Evolutionary conservation across 306 rosid genomes (phyloP).

Genomic region (Casuarina glauca): DNA sequence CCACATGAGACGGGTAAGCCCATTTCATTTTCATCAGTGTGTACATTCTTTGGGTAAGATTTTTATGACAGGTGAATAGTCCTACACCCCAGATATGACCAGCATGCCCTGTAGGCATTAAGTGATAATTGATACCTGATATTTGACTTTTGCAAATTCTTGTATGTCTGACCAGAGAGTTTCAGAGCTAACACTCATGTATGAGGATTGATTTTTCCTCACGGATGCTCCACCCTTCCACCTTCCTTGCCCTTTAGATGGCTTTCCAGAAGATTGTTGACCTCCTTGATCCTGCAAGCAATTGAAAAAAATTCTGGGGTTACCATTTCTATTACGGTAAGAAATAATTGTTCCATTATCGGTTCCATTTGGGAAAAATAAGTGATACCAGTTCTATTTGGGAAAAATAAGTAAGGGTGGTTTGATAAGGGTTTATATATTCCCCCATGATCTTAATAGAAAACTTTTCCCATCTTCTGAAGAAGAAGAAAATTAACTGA

Average conservation of each 20-base stretch:
- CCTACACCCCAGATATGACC: neutral
- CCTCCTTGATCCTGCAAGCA: constrained; percentile 70
- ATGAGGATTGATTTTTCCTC: constrained; percentile 60
- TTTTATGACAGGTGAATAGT: neutral
- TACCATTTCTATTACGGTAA: neutral
- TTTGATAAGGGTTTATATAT: neutral
- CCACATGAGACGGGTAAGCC: neutral
- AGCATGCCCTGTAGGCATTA: neutral
- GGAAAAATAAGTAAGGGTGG: neutral
- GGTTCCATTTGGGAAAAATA: neutral
- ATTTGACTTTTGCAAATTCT: constrained; percentile 77
- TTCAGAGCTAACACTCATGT: constrained; percentile 72
- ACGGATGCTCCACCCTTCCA: constrained; percentile 72
- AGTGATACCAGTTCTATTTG: neutral
- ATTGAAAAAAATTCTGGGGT: constrained; percentile 2
- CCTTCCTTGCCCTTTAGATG: constrained; percentile 67
- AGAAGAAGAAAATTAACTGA: neutral
- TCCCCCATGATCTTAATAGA: neutral
- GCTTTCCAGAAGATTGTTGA: constrained; percentile 62
- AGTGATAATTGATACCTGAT: constrained; percentile 58
- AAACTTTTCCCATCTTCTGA: neutral
- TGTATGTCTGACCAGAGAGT: constrained; percentile 79
- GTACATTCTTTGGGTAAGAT: no score
- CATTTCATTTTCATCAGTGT: neutral
- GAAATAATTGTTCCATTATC: neutral